Base-by-base conservation (phyloP, 2,329 filamentous ascomycete species). In the Celoporthe dispersa region DNA sequence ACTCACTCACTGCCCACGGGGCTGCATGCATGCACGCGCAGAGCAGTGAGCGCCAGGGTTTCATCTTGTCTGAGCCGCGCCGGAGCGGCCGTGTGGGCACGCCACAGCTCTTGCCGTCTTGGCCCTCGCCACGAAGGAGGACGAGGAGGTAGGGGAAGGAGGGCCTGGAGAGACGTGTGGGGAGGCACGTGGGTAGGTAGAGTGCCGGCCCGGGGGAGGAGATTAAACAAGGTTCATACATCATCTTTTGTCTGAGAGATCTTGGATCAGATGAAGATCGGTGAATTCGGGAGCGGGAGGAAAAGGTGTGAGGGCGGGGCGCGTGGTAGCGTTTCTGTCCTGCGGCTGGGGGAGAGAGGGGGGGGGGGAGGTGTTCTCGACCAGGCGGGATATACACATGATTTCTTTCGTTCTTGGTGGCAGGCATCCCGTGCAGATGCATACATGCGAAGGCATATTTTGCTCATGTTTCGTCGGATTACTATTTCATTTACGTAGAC, bases 401-500 rank as follows among this genome's bases (percentile, higher is more conserved):
- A n/a, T n/a, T n/a, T n/a, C n/a, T n/a, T n/a, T n/a, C n/a, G n/a
- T n/a, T n/a, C 2, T 28, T 57, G 53, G 25, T 16, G 19, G 53
- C 28, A 57, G n/a, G 14, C 25, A 57, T n/a, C 53, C 53, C 25
- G 25, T 14, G 25, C 25, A 28, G 11, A 57, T 57, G 12, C 14
- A 19, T 16, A 19, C 53, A 57, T 57, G 9, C 22, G 2, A 16
- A 57, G 14, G 14, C 28, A 31, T 55, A 12, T 44, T 57, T 35
- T 57, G 16, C 8, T 41, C 8, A 31, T 66, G 19, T 14, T 48
- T 55, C 22, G 64, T 53, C 64, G 55, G 63, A 71, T 71, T 71
- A 71, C 61, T 68, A 70, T 68, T 65, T 71, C 51, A 66, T 64
- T 65, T 67, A 70, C 59, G 28, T 61, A 51, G 65, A 44, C 12